Base-by-base conservation (phyloP, 1,284 basidiomycete species). In the Exsudoporus floridanus region DNA sequence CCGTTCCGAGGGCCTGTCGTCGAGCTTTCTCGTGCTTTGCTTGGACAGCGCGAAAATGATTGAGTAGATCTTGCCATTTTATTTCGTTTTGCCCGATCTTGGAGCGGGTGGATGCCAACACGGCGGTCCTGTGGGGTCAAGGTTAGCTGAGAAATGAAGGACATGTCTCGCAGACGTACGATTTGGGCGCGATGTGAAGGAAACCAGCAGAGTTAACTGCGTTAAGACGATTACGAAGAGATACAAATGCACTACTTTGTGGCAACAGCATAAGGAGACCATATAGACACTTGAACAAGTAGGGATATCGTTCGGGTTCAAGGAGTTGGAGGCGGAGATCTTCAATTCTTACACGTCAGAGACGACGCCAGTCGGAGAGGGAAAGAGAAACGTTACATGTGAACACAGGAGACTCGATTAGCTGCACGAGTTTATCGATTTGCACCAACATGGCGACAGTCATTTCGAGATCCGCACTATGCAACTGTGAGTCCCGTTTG, bases 331-430 rank as follows among this genome's bases (percentile, higher is more conserved):
- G 77, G 16, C 96, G 90, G n/a, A 99, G 81, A 67, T 96, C 94
- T 96, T 62, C 7, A 36, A 49, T 47, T 19, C 10, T 23, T 5
- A 12, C 40, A 30, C 3, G 31, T 66, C 45, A 64, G 56, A 49
- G 56, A 49, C 1, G 12, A 30, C 2, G 25, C 12, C 27, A 14
- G 0, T 27, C 7, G 23, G 9, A 30, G 16, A 42, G 36, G 5
- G 14, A 30, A 57, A 27, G 3, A 73, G 82, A 30, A 30, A 30
- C 10, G 62, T 63, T 55, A 94, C 94, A 95, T 37, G 96, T 99
- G 69, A 99, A 99, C 7, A 99, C 94, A 0, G 97, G 97, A 6
- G 92, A 95, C 71, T 99, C 97, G 54, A 99, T 94, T 8, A 99
- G 78, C 72, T 99, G 96, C 13, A 99, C 96, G 7, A 99, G 83